Evolutionary conservation across 257 asterid species (phyloP), one percentile per base, ranked within the genome.

Genomic region (Lycium ferocissimum): DNA sequence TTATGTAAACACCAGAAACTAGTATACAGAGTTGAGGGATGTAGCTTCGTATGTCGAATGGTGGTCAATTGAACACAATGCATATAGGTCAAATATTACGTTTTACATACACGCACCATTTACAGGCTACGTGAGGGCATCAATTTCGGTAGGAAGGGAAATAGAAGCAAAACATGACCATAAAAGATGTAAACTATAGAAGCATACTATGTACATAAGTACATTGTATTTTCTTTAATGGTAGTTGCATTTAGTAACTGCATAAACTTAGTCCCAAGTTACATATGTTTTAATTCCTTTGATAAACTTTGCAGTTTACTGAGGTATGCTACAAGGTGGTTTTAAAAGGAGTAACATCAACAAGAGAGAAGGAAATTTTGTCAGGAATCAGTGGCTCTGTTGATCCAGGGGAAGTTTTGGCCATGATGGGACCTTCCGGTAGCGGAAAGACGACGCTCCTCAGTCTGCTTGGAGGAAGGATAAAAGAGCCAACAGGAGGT

Each of bases 391-490:
- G 86, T 1, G 99, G 99, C 20, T 89, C 95, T 0, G 97, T 92
- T 72, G 92, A 89, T 86, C 99, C 99, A 1, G 99, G 99, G 18
- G 99, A 97, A 85, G 97, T 97, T 78, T 79, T 97, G 79, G 99
- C 99, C 4, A 89, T 97, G 53, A 97, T 97, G 99, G 99, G 99
- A 56, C 99, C 99, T 47, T 97, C 99, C 5, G 99, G 99, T 75
- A 92, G 99, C 70, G 99, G 99, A 58, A 97, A 97, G 89, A 97
- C 99, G 13, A 89, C 99, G 0, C 85, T 97, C 4, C 92, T 97
- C 91, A 93, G 94, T 80, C 85, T 95, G 26, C 93, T 97, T 6
- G 99, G 99, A 82, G 99, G 99, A 65, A 87, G 99, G 81, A 83
- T 88, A 9, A 90, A 89, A 81, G 93, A 90, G 40, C 88, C 92